These are phyloP conservation scores for Zymoseptoria pseudotritici DNA, from an alignment of 2,329 filamentous ascomycete species.

Conservation along the genomic window DNA sequence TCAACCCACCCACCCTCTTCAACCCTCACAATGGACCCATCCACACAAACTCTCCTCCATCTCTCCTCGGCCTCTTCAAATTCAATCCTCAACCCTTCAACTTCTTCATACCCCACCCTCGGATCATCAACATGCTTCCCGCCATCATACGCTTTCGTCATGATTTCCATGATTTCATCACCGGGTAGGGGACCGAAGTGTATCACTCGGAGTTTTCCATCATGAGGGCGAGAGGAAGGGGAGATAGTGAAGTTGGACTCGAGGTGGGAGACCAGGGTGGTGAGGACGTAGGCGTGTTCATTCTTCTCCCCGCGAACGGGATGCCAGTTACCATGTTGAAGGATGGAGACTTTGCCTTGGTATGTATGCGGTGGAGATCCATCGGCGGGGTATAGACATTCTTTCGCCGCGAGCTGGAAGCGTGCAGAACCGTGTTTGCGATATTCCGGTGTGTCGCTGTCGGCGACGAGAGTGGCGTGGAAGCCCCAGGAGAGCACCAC, in stretches of 20 bases:
- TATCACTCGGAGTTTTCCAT: conserved; percentile 63
- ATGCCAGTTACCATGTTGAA: conserved; percentile 29
- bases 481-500: conserved; percentile 88
- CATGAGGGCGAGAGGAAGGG: conserved; percentile 61
- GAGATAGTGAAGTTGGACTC: conserved; percentile 79
- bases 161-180: conserved; percentile 65
- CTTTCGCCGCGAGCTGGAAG: conserved; percentile 76
- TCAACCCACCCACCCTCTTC: conserved; percentile 64
- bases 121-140: conserved; percentile 49
- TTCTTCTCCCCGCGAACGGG: conserved; percentile 28
- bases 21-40: conserved; percentile 76
- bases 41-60: conserved; percentile 85
- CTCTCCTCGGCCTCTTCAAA: conserved; percentile 60
- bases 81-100: conserved; percentile 60
- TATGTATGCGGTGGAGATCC: conserved; percentile 51
- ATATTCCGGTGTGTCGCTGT: conserved; percentile 79
- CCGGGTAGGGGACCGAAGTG: conserved; percentile 64
- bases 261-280: conserved; percentile 69
- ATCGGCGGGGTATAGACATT: conserved; percentile 57
- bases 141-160: conserved; percentile 56
- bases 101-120: conserved; percentile 61
- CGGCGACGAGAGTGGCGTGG: conserved; percentile 80
- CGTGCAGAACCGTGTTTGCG: conserved; percentile 68
- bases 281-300: conserved; percentile 68
- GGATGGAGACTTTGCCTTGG: conserved; percentile 44